These are phyloP conservation scores for Plasmopara viticola DNA, from an alignment of 352 stramenopile genomes.

Conservation along the genomic window DNA sequence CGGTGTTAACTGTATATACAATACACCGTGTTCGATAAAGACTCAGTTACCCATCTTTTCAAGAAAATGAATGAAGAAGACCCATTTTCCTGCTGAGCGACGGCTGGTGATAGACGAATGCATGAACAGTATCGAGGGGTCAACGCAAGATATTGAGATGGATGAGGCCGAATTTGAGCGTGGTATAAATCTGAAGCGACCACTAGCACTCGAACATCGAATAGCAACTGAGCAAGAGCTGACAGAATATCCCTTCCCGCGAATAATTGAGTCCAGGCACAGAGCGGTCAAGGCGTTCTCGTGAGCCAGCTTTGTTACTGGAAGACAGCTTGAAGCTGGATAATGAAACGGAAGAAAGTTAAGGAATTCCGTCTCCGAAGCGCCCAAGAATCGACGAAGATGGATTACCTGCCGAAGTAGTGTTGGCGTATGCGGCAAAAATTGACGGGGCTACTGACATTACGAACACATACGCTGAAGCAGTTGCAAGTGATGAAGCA, in stretches of 20 bases:
- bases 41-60: not conserved
- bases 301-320: too few relatives aligned
- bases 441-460: not conserved
- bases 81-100: not conserved
- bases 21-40: not conserved
- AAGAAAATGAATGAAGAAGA: not conserved
- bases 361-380: not conserved
- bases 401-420: not conserved
- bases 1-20: not conserved
- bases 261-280: too few relatives aligned
- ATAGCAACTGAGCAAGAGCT: constrained; percentile 4
- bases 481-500: constrained; percentile 1
- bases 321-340: too few relatives aligned
- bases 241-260: constrained; percentile 1
- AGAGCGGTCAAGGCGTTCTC: too few relatives aligned
- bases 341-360: constrained; percentile 1
- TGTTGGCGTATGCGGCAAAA: not conserved
- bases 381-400: too few relatives aligned
- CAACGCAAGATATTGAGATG: constrained; percentile 3
- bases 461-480: constrained; percentile 5
- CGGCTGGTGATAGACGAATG: not conserved
- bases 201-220: too few relatives aligned
- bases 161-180: constrained; percentile 1
- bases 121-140: not conserved
- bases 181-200: too few relatives aligned